Base-by-base conservation (phyloP, 2,329 filamentous ascomycete genomes). In the Aspergillus quadrilineatus region DNA sequence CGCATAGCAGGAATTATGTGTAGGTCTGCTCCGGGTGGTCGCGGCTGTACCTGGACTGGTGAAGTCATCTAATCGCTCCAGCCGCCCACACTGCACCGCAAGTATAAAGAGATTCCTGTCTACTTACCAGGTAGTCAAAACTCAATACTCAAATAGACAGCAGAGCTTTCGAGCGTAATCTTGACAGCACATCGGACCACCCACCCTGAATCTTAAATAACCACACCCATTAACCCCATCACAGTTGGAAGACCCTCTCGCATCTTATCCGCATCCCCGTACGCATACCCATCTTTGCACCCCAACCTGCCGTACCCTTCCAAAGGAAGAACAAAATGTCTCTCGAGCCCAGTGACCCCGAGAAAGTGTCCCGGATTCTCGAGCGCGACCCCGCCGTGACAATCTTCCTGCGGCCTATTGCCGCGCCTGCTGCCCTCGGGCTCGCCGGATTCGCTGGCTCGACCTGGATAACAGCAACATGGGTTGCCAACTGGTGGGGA, bases 341-440 rank as follows among this genome's bases (percentile, higher is more conserved):
- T 30, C 49, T 52, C 49, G 29, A 43, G 34, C 2, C 49, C 14
- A 15, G 37, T 10, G 22, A 36, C 17, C 41, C 14, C 10, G 49
- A 52, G n/a, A 52, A 45, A 37, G 39, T 44, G 29, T 14, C 44
- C 39, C 49, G 41, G 2, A n/a, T 52, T 15, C 49, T 52, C 29
- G 15, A 34, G n/a, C 29, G 39, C 49, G 49, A 52, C 39, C 49
- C 41, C 9, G 28, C 22, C 10, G 49, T 52, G 5, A 36, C 49
- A 1, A 52, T 52, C 10, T 52, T 52, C 49, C 49, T 52, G 41
- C 49, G 28, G 3, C 49, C 39, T 9, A 52, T 52, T 30, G 49
- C 49, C 1, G 49, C 49, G 4, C 49, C 49, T 15, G 49, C 49
- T 9, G 49, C 49, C 4, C 41, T 52, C 8, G 49, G 49, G 6